Percentiles rank a stretch among this genome's conserved stretches.
These are phyloP conservation scores for Cucumis hystrix DNA, from an alignment of 306 rosid genomes.

Conservation along the genomic window DNA sequence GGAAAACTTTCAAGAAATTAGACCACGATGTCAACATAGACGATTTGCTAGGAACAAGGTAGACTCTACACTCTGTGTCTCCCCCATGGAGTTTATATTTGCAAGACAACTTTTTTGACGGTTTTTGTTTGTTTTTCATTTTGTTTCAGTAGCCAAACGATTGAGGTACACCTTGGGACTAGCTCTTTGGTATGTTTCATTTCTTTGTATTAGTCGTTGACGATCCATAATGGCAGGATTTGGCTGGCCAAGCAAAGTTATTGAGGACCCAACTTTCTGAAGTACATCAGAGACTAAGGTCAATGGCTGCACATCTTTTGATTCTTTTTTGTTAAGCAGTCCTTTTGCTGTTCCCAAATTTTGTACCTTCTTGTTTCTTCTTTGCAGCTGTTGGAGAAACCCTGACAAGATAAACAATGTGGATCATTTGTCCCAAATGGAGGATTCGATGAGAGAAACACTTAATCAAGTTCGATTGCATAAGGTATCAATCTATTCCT, in stretches of 20 bases:
- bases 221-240: slow-evolving; percentile 28
- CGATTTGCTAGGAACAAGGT: slow-evolving; percentile 63
- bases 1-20: slow-evolving; percentile 70
- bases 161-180: slow-evolving; percentile 39
- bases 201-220: background rate
- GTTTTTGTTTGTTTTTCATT: background rate
- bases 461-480: slow-evolving; percentile 46
- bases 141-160: slow-evolving; percentile 60
- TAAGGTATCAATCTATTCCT: slow-evolving; percentile 38
- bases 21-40: slow-evolving; percentile 72
- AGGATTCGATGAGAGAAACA: slow-evolving; percentile 63
- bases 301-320: background rate
- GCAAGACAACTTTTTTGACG: background rate
- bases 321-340: background rate
- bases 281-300: slow-evolving; percentile 61
- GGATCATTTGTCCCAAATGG: slow-evolving; percentile 64
- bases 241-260: slow-evolving; percentile 34
- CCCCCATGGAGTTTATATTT: background rate
- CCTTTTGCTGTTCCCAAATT: background rate
- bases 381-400: slow-evolving; percentile 48
- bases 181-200: background rate
- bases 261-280: slow-evolving; percentile 46
- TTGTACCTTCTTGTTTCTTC: slow-evolving; percentile 12
- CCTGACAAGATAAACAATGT: slow-evolving; percentile 50
- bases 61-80: background rate